phyloP scores from a whole-genome alignment of 2,329 filamentous ascomycete species.

The Penicillium oxalicum region DNA sequence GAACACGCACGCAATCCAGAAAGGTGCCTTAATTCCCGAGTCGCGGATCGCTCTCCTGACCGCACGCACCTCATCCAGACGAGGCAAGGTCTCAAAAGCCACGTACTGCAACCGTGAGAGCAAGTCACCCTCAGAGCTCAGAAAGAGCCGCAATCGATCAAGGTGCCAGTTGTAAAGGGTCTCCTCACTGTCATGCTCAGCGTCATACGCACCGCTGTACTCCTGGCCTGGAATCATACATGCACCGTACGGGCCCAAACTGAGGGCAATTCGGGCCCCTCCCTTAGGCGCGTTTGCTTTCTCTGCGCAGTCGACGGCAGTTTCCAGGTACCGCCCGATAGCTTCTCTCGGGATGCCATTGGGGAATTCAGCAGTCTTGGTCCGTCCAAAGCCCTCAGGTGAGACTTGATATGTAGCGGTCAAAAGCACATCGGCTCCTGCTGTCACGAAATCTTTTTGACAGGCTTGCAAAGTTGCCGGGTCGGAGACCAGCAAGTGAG shows the following conservation, averaged over 20 bases:
- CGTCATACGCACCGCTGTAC: slow-evolving; percentile 58
- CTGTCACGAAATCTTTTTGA: slow-evolving; percentile 51
- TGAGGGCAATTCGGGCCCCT: slow-evolving; percentile 43
- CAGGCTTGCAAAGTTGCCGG: slow-evolving; percentile 49
- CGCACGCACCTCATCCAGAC: slow-evolving; percentile 57
- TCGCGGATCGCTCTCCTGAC: slow-evolving; percentile 36
- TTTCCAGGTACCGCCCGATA: slow-evolving; percentile 41
- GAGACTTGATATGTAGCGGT: slow-evolving; percentile 65
- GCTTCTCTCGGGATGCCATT: slow-evolving; percentile 39
- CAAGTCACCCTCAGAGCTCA: slow-evolving; percentile 33
- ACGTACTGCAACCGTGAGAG: slow-evolving; percentile 47
- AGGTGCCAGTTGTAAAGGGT: slow-evolving; percentile 53
- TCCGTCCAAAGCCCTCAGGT: slow-evolving; percentile 50
- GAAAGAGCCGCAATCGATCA: slow-evolving; percentile 50
- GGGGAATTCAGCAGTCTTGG: slow-evolving; percentile 40
- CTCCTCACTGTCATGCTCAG: slow-evolving; percentile 39
- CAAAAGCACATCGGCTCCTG: slow-evolving; percentile 57
- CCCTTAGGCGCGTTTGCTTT: slow-evolving; percentile 21
- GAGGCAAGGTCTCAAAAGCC: slow-evolving; percentile 61
- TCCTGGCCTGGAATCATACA: slow-evolving; percentile 59
- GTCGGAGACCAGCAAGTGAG: slow-evolving; percentile 56
- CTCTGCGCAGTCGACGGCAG: slow-evolving; percentile 34
- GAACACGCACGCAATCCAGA: slow-evolving; percentile 61
- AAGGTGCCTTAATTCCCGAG: slow-evolving; percentile 31
- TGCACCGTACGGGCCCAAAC: slow-evolving; percentile 62